Percentiles rank a stretch among this genome's conserved stretches.
Conservation (phyloP, 23 red algal genomes). For the Gracilaria caudata region DNA sequence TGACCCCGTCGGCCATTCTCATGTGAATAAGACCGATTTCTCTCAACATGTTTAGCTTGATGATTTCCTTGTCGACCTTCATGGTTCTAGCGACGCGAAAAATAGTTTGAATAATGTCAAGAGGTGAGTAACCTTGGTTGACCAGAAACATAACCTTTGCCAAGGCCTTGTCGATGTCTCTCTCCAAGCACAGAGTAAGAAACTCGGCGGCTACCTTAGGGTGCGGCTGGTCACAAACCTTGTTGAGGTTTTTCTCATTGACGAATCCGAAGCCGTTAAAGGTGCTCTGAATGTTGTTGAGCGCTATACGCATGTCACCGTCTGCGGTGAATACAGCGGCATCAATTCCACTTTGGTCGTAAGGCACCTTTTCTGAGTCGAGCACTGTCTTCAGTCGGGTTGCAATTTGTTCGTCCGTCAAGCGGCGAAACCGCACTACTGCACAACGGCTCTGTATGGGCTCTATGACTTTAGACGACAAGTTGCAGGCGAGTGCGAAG, state of each 20-base stretch:
- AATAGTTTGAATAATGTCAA: conserved; percentile 91
- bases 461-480: conserved; percentile 94
- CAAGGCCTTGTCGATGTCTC: conserved; percentile 78
- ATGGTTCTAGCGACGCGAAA: conserved; percentile 85
- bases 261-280: conserved; percentile 91
- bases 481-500: conserved; percentile 91
- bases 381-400: conserved; percentile 68
- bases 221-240: conserved; percentile 93
- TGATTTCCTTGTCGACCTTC: conserved; percentile 68
- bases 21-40: conserved; percentile 91
- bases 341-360: conserved; percentile 78
- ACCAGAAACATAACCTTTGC: conserved; percentile 73
- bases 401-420: conserved; percentile 71
- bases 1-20: conserved; percentile 81
- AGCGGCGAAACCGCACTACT: conserved; percentile 79
- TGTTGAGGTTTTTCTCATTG: conserved; percentile 85
- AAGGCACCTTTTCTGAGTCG: conserved; percentile 64
- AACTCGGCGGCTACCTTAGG: conserved; percentile 76
- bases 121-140: conserved; percentile 81
- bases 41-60: conserved; percentile 82
- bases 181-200: conserved; percentile 62
- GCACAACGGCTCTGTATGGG: conserved; percentile 97
- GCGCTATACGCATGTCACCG: conserved; percentile 95
- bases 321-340: conserved; percentile 96
- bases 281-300: conserved; percentile 93